Percentiles rank a stretch among this genome's conserved stretches.
Conservation (phyloP, 495 filamentous ascomycete genomes). For the Physcia stellaris region DNA sequence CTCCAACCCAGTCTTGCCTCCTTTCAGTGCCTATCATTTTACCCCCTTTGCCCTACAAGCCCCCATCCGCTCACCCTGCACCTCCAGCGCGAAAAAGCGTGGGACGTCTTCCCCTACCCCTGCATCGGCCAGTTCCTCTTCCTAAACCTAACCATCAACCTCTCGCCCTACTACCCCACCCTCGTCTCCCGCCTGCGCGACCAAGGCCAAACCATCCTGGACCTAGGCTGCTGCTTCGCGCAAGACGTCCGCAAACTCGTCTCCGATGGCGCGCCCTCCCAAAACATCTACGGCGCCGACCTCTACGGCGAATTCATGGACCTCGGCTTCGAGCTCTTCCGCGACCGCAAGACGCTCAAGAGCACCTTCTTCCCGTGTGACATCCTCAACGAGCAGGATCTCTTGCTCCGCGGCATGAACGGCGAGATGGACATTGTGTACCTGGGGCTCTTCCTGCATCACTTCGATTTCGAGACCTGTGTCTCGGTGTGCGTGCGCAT, state of each 20-base stretch:
- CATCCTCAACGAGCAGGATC: slow-evolving; percentile 31
- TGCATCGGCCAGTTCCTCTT: slow-evolving; percentile 42
- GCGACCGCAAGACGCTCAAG: slow-evolving; percentile 22
- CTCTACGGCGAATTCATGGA: slow-evolving; percentile 28
- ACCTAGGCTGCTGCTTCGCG: slow-evolving; percentile 37
- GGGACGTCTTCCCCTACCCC: slow-evolving; percentile 29
- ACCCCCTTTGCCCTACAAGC: neutral
- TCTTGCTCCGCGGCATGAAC: slow-evolving; percentile 18
- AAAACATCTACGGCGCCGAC: slow-evolving; percentile 31
- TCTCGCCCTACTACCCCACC: slow-evolving; percentile 21
- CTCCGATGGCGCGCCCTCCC: slow-evolving; percentile 27
- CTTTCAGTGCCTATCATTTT: neutral
- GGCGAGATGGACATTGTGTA: slow-evolving; percentile 42
- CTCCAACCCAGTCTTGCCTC: too few species aligned
- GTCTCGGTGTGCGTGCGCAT: slow-evolving; percentile 31
- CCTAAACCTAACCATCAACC: slow-evolving; percentile 29
- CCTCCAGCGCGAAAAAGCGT: slow-evolving; percentile 24
- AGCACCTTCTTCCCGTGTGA: slow-evolving; percentile 22
- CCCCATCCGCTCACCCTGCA: neutral
- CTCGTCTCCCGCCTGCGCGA: slow-evolving; percentile 23
- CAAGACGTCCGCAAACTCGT: slow-evolving; percentile 32
- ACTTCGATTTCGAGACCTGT: slow-evolving; percentile 42
- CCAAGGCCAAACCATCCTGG: too few species aligned
- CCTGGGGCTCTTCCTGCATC: slow-evolving; percentile 42
- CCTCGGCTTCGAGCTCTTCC: slow-evolving; percentile 37